Conservation (phyloP, 2,329 filamentous ascomycete genomes). For the Proliferodiscus dingleyae region DNA sequence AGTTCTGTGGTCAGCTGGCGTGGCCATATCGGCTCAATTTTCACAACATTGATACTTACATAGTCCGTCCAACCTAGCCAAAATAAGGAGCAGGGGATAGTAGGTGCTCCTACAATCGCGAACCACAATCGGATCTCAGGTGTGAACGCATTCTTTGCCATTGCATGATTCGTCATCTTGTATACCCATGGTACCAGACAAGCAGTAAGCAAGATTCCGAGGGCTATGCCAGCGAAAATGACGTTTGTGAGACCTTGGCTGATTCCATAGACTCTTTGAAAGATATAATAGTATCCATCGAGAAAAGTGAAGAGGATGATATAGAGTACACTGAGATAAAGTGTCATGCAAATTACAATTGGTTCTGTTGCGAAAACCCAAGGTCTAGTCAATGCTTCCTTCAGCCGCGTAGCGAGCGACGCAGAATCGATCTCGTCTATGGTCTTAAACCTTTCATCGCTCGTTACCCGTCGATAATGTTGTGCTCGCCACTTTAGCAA, state of each 20-base stretch:
- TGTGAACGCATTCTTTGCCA: slow-evolving; percentile 13
- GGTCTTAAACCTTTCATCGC: slow-evolving; percentile 19
- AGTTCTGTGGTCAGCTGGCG: slow-evolving; percentile 40
- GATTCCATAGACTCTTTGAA: neutral
- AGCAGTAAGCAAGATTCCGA: slow-evolving; percentile 33
- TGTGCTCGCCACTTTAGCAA: slow-evolving; percentile 69
- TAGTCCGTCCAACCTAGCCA: slow-evolving; percentile 17
- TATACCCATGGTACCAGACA: slow-evolving; percentile 29
- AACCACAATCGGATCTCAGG: slow-evolving; percentile 17
- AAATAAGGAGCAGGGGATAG: slow-evolving; percentile 11
- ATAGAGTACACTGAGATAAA: slow-evolving; percentile 7
- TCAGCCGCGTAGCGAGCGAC: slow-evolving; percentile 13
- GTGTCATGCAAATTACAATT: slow-evolving; percentile 1
- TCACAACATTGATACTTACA: slow-evolving; percentile 24
- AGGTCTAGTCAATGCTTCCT: neutral
- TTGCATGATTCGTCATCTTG: slow-evolving; percentile 6
- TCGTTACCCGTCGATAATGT: slow-evolving; percentile 39
- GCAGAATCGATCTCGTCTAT: slow-evolving; percentile 10
- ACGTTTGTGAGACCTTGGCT: neutral
- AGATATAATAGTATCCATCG: slow-evolving; percentile 2
- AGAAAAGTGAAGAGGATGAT: slow-evolving; percentile 9
- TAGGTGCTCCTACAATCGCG: slow-evolving; percentile 14
- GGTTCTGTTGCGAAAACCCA: slow-evolving; percentile 18
- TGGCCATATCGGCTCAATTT: too few relatives aligned
- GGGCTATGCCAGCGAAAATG: neutral